Evolutionary conservation across 805 yeast species (phyloP).

Genomic region (Suhomyces tanzawaensis): DNA sequence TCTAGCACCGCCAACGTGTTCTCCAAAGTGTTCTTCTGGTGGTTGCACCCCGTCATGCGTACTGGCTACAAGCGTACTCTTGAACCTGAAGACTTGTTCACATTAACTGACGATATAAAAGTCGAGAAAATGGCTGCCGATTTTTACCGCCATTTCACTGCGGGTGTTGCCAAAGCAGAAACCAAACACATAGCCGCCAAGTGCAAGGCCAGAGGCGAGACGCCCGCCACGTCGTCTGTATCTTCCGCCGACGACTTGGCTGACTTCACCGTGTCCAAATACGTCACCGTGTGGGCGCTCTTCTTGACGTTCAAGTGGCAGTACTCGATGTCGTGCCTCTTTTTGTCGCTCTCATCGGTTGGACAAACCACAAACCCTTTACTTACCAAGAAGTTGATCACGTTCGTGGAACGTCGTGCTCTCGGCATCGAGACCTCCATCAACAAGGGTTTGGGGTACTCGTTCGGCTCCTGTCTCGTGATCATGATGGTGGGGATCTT

Average conservation of each 20-base stretch:
- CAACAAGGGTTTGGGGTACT: constrained; percentile 42
- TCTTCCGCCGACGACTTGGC: constrained; percentile 23
- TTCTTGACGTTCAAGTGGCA: constrained; percentile 31
- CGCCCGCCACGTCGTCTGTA: constrained; percentile 20
- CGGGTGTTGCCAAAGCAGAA: constrained; percentile 10
- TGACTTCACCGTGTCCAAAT: constrained; percentile 30
- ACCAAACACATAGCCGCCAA: constrained; percentile 22
- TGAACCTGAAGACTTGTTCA: constrained; percentile 58
- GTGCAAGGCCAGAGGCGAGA: constrained; percentile 23
- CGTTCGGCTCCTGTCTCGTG: constrained; percentile 35
- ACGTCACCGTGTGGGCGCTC: constrained; percentile 16
- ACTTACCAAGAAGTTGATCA: constrained; percentile 35
- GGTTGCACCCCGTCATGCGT: constrained; percentile 62
- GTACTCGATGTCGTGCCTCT: constrained; percentile 21
- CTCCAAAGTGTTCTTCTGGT: constrained; percentile 54
- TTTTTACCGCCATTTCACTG: constrained; percentile 20
- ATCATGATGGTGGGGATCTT: constrained; percentile 23
- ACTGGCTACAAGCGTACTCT: constrained; percentile 74
- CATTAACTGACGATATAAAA: constrained; percentile 32
- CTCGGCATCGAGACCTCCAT: constrained; percentile 21
- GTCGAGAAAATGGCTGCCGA: constrained; percentile 29
- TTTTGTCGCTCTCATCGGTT: constrained; percentile 23
- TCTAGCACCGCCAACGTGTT: constrained; percentile 35
- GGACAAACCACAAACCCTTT: constrained; percentile 33
- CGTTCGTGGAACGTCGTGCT: constrained; percentile 30